Evolutionary conservation across 208 protist genomes (phyloP).

Genomic region (Crithidia acanthocephali): DNA sequence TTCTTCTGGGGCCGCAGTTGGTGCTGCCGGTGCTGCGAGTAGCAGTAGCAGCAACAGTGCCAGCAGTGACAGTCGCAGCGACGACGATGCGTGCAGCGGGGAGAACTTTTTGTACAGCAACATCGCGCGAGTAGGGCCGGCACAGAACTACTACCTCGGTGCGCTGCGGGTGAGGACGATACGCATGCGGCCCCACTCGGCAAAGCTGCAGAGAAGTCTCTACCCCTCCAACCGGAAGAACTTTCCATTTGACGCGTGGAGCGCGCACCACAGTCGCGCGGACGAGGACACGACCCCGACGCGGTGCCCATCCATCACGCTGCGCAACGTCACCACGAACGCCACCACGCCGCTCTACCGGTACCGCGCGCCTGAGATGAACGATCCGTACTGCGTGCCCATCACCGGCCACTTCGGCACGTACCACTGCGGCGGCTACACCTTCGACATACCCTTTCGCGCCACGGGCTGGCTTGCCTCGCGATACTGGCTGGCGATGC

Average conservation of each 20-base stretch:
- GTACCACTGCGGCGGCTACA: constrained; percentile 32
- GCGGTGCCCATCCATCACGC: constrained; percentile 15
- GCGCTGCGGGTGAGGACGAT: constrained; percentile 19
- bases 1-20: too few relatives aligned
- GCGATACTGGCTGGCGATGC: constrained; percentile 11
- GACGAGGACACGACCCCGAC: constrained; percentile 15
- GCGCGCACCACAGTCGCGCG: neutral
- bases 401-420: constrained; percentile 5
- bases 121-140: neutral
- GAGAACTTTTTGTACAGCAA: neutral
- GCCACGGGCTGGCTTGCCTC: constrained; percentile 3
- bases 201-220: constrained; percentile 17
- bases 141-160: constrained; percentile 21
- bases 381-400: constrained; percentile 17
- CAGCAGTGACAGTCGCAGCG: neutral
- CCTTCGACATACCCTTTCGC: constrained; percentile 22
- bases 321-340: constrained; percentile 1
- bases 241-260: constrained; percentile 21
- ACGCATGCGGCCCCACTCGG: constrained; percentile 14
- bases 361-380: constrained; percentile 8
- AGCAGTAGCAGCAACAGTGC: neutral
- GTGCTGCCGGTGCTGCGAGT: too few relatives aligned
- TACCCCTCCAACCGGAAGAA: neutral
- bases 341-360: neutral
- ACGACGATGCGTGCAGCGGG: neutral